A percentile compares a stretch with the other conserved stretches of the same genome.
Conservation (phyloP, 768 basidiomycete species). For the Lentinula boryana region DNA sequence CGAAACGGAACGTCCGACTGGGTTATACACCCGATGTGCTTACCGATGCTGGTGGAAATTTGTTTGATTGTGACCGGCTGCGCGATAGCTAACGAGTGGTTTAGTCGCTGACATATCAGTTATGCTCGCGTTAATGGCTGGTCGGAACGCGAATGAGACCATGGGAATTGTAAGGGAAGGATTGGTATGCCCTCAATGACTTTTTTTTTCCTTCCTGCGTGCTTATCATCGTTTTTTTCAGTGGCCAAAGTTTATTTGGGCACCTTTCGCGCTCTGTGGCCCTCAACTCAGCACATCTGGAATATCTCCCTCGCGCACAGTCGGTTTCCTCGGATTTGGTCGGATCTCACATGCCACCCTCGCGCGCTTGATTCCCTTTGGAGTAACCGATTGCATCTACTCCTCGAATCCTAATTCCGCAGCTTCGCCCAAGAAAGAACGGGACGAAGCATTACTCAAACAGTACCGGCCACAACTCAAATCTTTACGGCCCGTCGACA, state of each 20-base stretch:
- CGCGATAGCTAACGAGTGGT: neutral
- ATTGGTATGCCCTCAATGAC: conserved; percentile 31
- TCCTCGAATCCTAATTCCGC: conserved; percentile 47
- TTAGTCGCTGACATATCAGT: conserved; percentile 85
- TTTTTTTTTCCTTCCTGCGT: neutral
- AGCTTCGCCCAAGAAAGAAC: conserved; percentile 33
- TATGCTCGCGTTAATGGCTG: conserved; percentile 92
- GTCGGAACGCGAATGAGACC: conserved; percentile 68
- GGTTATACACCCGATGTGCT: conserved; percentile 95
- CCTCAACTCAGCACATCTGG: conserved; percentile 59
- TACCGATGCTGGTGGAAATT: conserved; percentile 71
- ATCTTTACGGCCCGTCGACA: conserved; percentile 51
- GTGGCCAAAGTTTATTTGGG: conserved; percentile 81
- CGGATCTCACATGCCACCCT: conserved; percentile 87
- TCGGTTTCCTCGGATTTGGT: conserved; percentile 93
- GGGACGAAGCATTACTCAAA: conserved; percentile 26
- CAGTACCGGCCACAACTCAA: conserved; percentile 23
- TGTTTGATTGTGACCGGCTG: neutral
- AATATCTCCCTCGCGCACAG: conserved; percentile 41
- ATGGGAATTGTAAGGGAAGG: conserved; percentile 63
- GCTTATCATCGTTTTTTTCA: conserved; percentile 18
- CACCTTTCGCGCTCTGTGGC: conserved; percentile 82
- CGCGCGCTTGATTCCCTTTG: conserved; percentile 75
- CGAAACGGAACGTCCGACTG: conserved; percentile 57
- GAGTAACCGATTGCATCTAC: conserved; percentile 71